Evolutionary conservation across 352 stramenopile species (phyloP).

Genomic region (Aphanomyces cochlioides): DNA sequence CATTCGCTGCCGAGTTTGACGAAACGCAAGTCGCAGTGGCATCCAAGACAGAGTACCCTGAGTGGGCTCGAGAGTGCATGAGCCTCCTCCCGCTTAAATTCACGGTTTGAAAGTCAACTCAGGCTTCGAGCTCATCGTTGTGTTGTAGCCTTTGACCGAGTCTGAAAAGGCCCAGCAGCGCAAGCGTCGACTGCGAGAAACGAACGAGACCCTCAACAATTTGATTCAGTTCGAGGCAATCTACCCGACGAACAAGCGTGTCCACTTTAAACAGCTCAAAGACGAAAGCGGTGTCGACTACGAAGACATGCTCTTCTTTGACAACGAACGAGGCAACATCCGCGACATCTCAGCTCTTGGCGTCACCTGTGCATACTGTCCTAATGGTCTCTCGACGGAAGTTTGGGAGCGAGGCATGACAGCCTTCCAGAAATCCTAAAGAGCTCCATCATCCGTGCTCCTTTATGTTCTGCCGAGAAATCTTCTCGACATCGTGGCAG

Average conservation of each 20-base stretch:
- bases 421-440: conserved; percentile 40
- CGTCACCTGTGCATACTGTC: conserved; percentile 75
- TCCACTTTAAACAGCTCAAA: conserved; percentile 90
- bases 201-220: conserved; percentile 43
- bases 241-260: conserved; percentile 78
- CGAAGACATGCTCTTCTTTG: conserved; percentile 96
- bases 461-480: no score
- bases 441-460: no score
- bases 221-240: conserved; percentile 78
- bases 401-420: conserved; percentile 73
- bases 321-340: conserved; percentile 89
- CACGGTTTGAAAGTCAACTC: neutral
- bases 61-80: conserved; percentile 78
- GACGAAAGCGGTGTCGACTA: conserved; percentile 88
- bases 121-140: neutral
- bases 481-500: no score
- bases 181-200: conserved; percentile 30
- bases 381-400: conserved; percentile 59
- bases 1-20: conserved; percentile 61
- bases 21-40: conserved; percentile 63
- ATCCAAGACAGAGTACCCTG: conserved; percentile 65
- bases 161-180: conserved; percentile 12
- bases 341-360: conserved; percentile 57
- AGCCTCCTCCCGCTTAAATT: conserved; percentile 56
- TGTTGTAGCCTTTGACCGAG: neutral